Evolutionary conservation across 2,329 filamentous ascomycete genomes (phyloP).

Genomic region (Aspergillus sp.): DNA sequence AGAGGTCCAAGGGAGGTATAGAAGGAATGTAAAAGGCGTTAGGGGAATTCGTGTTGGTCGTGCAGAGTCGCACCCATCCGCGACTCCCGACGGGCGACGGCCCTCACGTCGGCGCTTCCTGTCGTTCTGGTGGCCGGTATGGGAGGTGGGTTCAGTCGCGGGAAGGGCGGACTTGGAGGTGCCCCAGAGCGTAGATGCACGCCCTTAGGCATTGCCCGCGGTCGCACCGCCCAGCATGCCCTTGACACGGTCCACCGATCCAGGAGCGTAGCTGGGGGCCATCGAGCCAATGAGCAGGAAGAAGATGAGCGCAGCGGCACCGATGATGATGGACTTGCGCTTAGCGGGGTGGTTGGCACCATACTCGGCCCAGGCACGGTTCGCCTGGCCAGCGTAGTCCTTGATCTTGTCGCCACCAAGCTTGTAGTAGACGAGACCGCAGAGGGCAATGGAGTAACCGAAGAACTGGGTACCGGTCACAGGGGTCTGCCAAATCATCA

Average conservation of each 20-base stretch:
- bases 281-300: constrained; percentile 64
- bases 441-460: constrained; percentile 71
- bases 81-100: background rate
- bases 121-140: background rate
- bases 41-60: background rate
- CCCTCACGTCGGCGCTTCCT: background rate
- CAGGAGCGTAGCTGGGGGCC: constrained; percentile 51
- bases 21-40: constrained; percentile 6
- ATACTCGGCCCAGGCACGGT: constrained; percentile 82
- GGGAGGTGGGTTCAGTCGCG: background rate
- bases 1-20: constrained; percentile 7
- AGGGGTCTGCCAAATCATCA: constrained; percentile 73
- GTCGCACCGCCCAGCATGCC: constrained; percentile 35
- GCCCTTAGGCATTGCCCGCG: constrained; percentile 30
- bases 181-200: background rate
- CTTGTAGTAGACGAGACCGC: constrained; percentile 66
- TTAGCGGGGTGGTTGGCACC: constrained; percentile 72
- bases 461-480: constrained; percentile 70
- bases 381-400: constrained; percentile 69
- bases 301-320: constrained; percentile 63
- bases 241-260: constrained; percentile 32
- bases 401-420: constrained; percentile 75
- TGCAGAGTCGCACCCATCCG: background rate
- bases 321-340: constrained; percentile 74
- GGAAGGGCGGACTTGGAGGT: too few species aligned